Evolutionary conservation across 2,329 filamentous ascomycete species (phyloP), one percentile per base, ranked within the genome.

Genomic region (Fusarium pilosicola): DNA sequence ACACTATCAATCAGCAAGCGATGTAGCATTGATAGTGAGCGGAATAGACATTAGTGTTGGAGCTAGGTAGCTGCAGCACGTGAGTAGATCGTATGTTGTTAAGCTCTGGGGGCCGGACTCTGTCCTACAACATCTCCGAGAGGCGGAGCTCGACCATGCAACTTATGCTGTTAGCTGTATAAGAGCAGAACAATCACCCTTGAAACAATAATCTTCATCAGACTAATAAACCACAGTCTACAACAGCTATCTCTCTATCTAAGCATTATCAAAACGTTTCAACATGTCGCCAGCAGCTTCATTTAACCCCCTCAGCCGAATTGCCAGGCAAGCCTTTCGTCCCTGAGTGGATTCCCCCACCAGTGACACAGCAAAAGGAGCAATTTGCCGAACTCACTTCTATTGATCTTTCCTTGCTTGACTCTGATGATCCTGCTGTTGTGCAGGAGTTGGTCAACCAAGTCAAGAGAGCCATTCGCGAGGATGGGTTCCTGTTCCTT

Each of bases 401-500:
- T 6, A 83, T 85, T 61, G 83, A 85, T 45, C 78, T 85, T 12
- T 84, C 84, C 51, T 68, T 86, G 71, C 77, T 87, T 10, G 83
- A 85, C 71, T 84, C 83, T 1, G 77, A 82, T 3, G 83, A 85
- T 60, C 81, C 83, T 13, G 77, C 80, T 5, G 82, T 86, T 0
- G 84, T 86, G 4, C 80, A 84, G 22, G 69, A 80, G 5, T 81
- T 88, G 7, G 81, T 87, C 8, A 74, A 85, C 48, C 81, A 83
- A 56, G 82, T 83, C 41, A 85, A 85, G 68, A 55, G 68, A 11
- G 84, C 84, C 7, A 85, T 86, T 60, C 80, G 81, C 12, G 81
- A 85, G 28, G 84, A 85, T 70, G 84, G 84, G 0, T 85, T 85
- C 56, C 75, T 86, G 10, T 87, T 86, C 75, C 78, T 88, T 1